Percentiles rank a stretch among this genome's conserved stretches.
Evolutionary conservation across 345 rosid genomes (phyloP).

Genomic region (Excoecaria agallocha): DNA sequence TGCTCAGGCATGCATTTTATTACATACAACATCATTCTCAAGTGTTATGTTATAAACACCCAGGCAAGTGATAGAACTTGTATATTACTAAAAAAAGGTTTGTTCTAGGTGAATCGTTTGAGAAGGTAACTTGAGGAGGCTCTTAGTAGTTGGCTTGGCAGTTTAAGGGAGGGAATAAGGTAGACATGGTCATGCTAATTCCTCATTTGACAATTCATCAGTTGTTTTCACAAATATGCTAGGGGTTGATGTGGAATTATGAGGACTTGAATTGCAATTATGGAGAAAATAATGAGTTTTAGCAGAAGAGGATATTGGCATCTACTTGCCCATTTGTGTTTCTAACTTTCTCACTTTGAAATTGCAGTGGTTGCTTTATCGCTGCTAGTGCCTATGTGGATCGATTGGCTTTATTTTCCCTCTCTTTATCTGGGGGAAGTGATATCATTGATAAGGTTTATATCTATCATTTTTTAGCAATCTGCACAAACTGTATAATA

Average conservation of each 20-base stretch:
- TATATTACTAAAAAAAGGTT: too few species aligned
- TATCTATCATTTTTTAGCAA: slow-evolving; percentile 14
- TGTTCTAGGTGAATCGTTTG: background rate
- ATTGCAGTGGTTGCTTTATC: slow-evolving; percentile 69
- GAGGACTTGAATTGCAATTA: background rate
- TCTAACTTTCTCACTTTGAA: slow-evolving; percentile 12
- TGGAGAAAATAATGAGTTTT: background rate
- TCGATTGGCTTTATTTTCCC: slow-evolving; percentile 70
- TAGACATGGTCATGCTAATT: background rate
- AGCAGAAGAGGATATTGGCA: background rate
- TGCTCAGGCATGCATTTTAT: background rate
- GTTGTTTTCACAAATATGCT: background rate
- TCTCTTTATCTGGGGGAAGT: slow-evolving; percentile 58
- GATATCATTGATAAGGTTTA: slow-evolving; percentile 68
- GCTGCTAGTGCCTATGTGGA: slow-evolving; percentile 89
- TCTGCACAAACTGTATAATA: background rate
- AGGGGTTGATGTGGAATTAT: background rate
- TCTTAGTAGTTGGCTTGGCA: background rate
- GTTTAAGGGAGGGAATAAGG: background rate
- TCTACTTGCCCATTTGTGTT: slow-evolving; percentile 4
- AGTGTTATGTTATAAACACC: background rate
- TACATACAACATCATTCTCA: background rate
- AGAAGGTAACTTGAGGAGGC: background rate
- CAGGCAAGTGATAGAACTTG: background rate
- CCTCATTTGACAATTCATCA: background rate